Evolutionary conservation across 2,329 filamentous ascomycete species (phyloP).

Genomic region (Alternaria burnsii): DNA sequence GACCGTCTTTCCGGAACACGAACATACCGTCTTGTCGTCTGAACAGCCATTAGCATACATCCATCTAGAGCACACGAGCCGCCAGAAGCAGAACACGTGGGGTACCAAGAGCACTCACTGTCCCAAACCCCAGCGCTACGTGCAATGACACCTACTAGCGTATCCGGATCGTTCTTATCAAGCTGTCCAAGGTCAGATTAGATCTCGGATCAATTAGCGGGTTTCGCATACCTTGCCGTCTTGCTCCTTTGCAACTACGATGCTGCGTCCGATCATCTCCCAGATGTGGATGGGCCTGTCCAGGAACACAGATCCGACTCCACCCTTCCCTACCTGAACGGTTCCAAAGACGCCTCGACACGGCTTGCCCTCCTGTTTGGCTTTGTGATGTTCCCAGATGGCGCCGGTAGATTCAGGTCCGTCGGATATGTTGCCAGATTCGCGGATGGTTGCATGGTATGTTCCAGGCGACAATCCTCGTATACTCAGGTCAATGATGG

Average conservation of each 20-base stretch:
- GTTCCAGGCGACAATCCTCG: slow-evolving; percentile 80
- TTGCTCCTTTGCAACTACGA: slow-evolving; percentile 79
- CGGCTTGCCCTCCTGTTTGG: slow-evolving; percentile 55
- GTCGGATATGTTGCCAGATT: slow-evolving; percentile 84
- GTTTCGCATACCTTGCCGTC: slow-evolving; percentile 56
- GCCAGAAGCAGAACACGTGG: slow-evolving; percentile 4
- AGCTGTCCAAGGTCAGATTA: slow-evolving; percentile 28
- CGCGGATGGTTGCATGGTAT: slow-evolving; percentile 85
- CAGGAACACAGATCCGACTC: slow-evolving; percentile 80
- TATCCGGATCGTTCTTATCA: slow-evolving; percentile 76
- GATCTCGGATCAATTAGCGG: slow-evolving; percentile 54
- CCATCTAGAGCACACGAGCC: neutral
- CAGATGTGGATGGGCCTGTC: slow-evolving; percentile 87
- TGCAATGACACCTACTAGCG: slow-evolving; percentile 91
- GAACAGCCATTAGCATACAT: slow-evolving; percentile 6
- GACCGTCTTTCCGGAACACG: slow-evolving; percentile 95
- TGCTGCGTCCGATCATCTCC: slow-evolving; percentile 94
- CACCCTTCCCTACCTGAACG: slow-evolving; percentile 77
- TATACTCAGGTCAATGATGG: slow-evolving; percentile 86
- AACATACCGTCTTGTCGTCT: slow-evolving; percentile 95
- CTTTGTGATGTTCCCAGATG: slow-evolving; percentile 72
- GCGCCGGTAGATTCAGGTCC: slow-evolving; percentile 84
- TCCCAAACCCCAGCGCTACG: slow-evolving; percentile 98
- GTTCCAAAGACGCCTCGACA: slow-evolving; percentile 74
- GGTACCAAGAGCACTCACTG: slow-evolving; percentile 37